phyloP scores from a whole-genome alignment of 2,329 filamentous ascomycete genomes.

The Trichoderma hamatum region DNA sequence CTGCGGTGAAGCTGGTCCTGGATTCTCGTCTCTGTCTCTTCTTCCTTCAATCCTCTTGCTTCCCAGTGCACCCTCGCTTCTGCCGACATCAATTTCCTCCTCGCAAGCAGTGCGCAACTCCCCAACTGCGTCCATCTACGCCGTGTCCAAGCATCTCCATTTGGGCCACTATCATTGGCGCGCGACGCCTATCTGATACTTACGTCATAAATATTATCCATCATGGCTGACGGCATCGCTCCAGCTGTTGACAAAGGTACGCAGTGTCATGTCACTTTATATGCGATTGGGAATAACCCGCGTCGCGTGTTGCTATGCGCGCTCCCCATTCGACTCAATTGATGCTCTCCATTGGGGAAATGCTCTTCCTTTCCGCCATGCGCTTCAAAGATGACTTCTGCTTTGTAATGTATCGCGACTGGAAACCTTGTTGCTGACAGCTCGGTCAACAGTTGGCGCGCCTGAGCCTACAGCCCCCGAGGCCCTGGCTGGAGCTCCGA shows the following conservation, averaged over 20 bases:
- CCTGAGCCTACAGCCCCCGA: conserved; percentile 37
- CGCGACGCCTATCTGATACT: conserved; percentile 28
- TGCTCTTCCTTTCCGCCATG: not conserved
- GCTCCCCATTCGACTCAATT: conserved; percentile 16
- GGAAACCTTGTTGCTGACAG: conserved; percentile 19
- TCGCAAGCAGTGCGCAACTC: conserved; percentile 10
- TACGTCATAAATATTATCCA: conserved; percentile 41
- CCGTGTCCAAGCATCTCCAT: not conserved
- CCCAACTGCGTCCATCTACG: not conserved
- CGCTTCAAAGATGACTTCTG: not conserved
- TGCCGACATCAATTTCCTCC: not conserved
- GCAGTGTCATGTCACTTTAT: conserved; percentile 26
- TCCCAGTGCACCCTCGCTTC: not conserved
- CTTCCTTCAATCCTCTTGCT: conserved; percentile 1
- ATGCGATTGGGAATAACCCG: not conserved
- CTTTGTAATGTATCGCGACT: not conserved
- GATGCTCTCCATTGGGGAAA: not conserved
- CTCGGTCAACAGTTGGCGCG: conserved; percentile 35
- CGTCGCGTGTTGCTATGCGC: not conserved
- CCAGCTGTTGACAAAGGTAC: conserved; percentile 44
- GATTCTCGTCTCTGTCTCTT: not conserved
- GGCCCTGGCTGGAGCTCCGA: conserved; percentile 35
- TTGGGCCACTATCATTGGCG: conserved; percentile 10
- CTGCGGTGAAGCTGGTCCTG: conserved; percentile 14
- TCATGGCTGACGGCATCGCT: conserved; percentile 42